These are phyloP conservation scores for Raphanus hybrid DNA, from an alignment of 441 rosid genomes.

Conservation along the genomic window DNA sequence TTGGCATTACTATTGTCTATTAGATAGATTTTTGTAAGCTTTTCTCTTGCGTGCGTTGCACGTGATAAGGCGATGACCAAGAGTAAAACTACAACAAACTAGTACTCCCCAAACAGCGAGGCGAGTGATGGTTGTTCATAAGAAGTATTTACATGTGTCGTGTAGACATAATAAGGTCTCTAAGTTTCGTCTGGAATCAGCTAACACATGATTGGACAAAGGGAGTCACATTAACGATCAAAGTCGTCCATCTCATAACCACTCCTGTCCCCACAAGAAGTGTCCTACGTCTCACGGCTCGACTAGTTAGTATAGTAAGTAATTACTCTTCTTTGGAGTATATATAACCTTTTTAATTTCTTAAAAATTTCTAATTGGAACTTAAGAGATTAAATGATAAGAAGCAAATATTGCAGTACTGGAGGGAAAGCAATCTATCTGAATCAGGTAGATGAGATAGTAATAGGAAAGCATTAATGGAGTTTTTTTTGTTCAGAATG, in stretches of 20 bases:
- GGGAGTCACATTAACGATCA: constrained; percentile 47
- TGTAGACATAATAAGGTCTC: constrained; percentile 30
- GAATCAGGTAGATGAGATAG: background rate
- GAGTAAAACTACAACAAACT: background rate
- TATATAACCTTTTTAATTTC: background rate
- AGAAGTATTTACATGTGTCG: constrained; percentile 34
- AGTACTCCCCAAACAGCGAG: constrained; percentile 27
- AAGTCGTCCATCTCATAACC: constrained; percentile 29
- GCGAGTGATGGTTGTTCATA: constrained; percentile 25
- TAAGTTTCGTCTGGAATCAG: constrained; percentile 47
- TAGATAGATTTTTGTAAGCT: background rate
- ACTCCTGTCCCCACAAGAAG: constrained; percentile 19
- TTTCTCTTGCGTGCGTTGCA: constrained; percentile 28
- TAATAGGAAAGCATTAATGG: background rate
- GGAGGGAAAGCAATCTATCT: background rate
- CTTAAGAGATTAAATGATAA: background rate
- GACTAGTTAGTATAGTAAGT: background rate
- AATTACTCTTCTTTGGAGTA: background rate
- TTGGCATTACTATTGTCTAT: background rate
- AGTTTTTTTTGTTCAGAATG: background rate
- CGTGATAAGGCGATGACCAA: constrained; percentile 29
- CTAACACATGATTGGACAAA: constrained; percentile 36
- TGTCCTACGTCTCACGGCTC: constrained; percentile 25
- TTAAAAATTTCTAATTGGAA: background rate
- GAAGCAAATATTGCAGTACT: background rate